Conservation (phyloP, 2,329 filamentous ascomycete genomes). For the Stachybotrys echinatus region DNA sequence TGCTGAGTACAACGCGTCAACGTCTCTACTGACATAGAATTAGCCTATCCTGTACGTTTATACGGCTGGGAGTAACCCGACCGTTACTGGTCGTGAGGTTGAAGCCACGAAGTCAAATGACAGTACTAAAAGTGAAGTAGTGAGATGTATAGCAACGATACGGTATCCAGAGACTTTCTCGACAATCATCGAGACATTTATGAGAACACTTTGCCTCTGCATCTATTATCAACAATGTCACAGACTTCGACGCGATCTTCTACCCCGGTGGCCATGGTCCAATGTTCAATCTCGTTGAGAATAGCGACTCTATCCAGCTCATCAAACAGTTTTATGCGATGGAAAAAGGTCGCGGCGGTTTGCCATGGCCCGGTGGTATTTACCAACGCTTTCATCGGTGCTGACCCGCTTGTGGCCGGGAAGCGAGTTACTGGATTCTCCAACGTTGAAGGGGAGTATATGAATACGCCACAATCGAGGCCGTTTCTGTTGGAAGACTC, state of each 20-base stretch:
- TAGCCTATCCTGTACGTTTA: too few species aligned
- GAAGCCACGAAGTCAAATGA: too few species aligned
- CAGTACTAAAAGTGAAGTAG: too few species aligned
- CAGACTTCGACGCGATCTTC: conserved; percentile 59
- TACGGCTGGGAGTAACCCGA: too few species aligned
- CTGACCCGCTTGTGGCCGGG: conserved; percentile 48
- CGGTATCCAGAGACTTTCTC: conserved; percentile 46
- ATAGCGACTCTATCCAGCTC: conserved; percentile 51
- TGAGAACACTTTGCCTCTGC: conserved; percentile 57
- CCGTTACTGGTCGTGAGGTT: too few species aligned
- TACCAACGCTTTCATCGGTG: conserved; percentile 49
- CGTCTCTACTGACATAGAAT: too few species aligned
- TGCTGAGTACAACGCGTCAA: too few species aligned
- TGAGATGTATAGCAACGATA: conserved; percentile 49
- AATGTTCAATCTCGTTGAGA: conserved; percentile 62
- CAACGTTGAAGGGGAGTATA: conserved; percentile 56
- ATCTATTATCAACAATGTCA: conserved; percentile 49
- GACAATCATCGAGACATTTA: conserved; percentile 53
- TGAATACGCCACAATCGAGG: too few species aligned
- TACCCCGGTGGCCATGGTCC: conserved; percentile 56
- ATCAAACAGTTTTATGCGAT: conserved; percentile 57
- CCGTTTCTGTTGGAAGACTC: too few species aligned
- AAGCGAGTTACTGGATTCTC: conserved; percentile 57
- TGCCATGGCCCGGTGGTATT: conserved; percentile 66
- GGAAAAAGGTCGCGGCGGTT: conserved; percentile 60